Base-by-base conservation (phyloP, 345 rosid genomes). In the Brassica napus region DNA sequence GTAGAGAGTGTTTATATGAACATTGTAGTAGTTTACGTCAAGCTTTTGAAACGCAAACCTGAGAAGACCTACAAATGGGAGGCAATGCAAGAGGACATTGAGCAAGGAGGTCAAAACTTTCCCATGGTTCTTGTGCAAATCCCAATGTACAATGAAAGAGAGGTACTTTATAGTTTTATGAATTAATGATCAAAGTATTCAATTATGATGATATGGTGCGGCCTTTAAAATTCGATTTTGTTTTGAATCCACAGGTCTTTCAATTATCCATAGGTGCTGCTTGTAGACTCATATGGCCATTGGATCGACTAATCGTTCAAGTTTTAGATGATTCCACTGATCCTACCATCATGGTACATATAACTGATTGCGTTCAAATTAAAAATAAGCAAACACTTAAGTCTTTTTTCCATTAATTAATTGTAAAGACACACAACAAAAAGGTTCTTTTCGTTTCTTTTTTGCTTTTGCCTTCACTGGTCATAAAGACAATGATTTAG, bases 261-360 rank as follows among this genome's bases (percentile, higher is more conserved):
- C 87, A 83, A 54, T 39, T 89, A 60, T 89, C 93, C 4, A 89
- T 89, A 35, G 91, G 87, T 61, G 89, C 91, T 10, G 88, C 91
- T 4, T 89, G 93, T 71, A 86, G 82, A 39, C 86, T 89, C 55
- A 83, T 85, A 30, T 89, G 93, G 91, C 93, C 90, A 30, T 65
- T 79, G 31, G 84, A 89, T 54, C 75, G 88, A 37, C 75, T 89
- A 63, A 83, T 89, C 61, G 69, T 89, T 62, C 93, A 89, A 84
- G 89, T 89, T 54, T 84, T 89, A 58, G 93, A 89, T 63, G 93
- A 89, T 49, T 89, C 93, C 60, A 89, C 91, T 23, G 87, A 87
- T 82, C 87, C 87, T 26, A 26, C 83, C 34, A 84, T 86, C 61
- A 89, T 86, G 91, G 92, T 79, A 34, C 54, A 15, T 42, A 57